Percentiles rank a stretch among this genome's conserved stretches.
phyloP scores from a whole-genome alignment of 495 filamentous ascomycete genomes.

The Tirmania nivea region DNA sequence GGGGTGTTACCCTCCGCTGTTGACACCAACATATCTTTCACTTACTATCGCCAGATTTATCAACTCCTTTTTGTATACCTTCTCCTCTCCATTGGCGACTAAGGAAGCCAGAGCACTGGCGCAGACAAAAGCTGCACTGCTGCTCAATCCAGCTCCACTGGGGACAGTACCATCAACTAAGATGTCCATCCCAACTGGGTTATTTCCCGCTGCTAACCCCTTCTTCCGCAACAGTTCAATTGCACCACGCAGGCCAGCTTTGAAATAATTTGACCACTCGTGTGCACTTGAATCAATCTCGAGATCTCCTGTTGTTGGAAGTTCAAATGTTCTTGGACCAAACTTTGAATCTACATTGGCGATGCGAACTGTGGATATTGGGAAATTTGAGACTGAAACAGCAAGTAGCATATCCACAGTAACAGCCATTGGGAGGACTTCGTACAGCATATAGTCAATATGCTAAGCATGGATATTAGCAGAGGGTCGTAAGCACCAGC shows the following conservation, averaged over 20 bases:
- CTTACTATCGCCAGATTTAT: constrained; percentile 82
- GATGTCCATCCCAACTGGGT: constrained; percentile 62
- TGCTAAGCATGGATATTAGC: constrained; percentile 26
- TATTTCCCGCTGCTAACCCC: constrained; percentile 30
- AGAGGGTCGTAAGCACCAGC: neutral
- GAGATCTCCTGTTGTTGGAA: constrained; percentile 38
- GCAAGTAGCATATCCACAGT: constrained; percentile 77
- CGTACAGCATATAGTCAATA: constrained; percentile 94
- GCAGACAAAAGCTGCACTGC: constrained; percentile 84
- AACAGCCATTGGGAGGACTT: constrained; percentile 87
- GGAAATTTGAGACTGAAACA: constrained; percentile 35
- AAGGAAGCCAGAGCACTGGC: constrained; percentile 74
- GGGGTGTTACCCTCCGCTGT: constrained; percentile 61
- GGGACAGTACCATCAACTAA: constrained; percentile 83
- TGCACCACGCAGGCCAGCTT: constrained; percentile 65
- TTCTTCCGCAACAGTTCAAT: constrained; percentile 55
- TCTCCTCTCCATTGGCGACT: constrained; percentile 57
- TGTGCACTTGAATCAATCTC: constrained; percentile 65
- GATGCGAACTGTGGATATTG: constrained; percentile 36
- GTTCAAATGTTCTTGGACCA: constrained; percentile 48
- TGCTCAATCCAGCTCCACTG: constrained; percentile 73
- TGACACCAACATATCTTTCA: constrained; percentile 84
- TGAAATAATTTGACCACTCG: constrained; percentile 98
- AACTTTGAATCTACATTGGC: constrained; percentile 69
- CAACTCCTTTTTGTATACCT: constrained; percentile 71